Base-by-base conservation (phyloP, 371 early-diverging fungal species). In the Rhizopus sp. region DNA sequence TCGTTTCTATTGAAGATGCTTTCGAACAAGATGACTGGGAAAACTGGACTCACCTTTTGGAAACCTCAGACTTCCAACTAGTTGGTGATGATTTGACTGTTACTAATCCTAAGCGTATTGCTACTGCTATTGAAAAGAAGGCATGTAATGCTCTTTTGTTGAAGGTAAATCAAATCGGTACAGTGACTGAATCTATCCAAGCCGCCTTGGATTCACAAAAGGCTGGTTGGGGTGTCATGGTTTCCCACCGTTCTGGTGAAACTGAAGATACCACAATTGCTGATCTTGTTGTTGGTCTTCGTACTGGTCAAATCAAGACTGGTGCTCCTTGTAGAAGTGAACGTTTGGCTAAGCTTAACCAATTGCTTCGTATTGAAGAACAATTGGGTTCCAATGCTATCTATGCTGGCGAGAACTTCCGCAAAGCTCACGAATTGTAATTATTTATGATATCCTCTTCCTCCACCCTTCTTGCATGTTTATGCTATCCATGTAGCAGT, bases 141-240 rank as follows among this genome's bases (percentile, higher is more conserved):
- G 82, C 97, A 50, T 95, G 96, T 88, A 96, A 95, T 72, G 96
- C 90, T 34, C 85, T 99, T 33, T 82, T 99, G 64, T 88, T 99
- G 64, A 99, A 99, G 88, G 97, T 98, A 60, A 99, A 99, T 89
- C 99, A 99, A 80, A 98, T 99, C 79, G 99, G 99, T 64, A 92
- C 95, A 55, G 88, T 99, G 41, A 92, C 93, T 65, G 99, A 99
- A 82, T 89, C 93, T 51, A 96, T 99, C 77, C 77, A 90, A 58
- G 83, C 87, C 59, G 88, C 91, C 60, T 68, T 77, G 57, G 78
- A 89, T 68, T 78, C 90, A 55, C 85, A 88, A 74, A 40, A 53
- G 30, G 91, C 91, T 58, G 94, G 94, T 59, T 97, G 99, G 98
- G 97, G 97, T 71, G 93, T 96, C 70, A 99, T 99, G 99, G 98